Percentiles rank a stretch among this genome's conserved stretches.
Evolutionary conservation across 1,284 basidiomycete species (phyloP).

Genomic region (Austropuccinia psidii): DNA sequence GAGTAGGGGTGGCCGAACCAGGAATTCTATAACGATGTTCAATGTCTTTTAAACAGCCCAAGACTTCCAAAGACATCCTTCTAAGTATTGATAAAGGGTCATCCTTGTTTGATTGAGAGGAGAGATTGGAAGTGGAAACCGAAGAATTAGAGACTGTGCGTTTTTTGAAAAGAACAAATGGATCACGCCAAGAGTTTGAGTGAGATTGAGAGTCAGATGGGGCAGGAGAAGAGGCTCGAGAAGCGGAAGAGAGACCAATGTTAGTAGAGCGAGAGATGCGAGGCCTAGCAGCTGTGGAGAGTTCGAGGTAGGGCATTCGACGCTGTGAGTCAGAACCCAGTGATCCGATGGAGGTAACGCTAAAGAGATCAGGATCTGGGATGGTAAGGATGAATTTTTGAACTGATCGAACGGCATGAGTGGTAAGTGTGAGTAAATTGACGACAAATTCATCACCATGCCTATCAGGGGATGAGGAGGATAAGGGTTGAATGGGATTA

Average conservation of each 20-base stretch:
- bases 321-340: slow-evolving; percentile 35
- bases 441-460: slow-evolving; percentile 19
- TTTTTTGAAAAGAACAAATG: slow-evolving; percentile 32
- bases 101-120: background rate
- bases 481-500: background rate
- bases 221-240: slow-evolving; percentile 35
- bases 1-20: slow-evolving; percentile 45
- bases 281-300: slow-evolving; percentile 32
- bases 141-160: background rate
- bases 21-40: slow-evolving; percentile 44
- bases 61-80: slow-evolving; percentile 64
- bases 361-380: slow-evolving; percentile 52
- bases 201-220: background rate
- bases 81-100: slow-evolving; percentile 63
- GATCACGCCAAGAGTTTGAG: background rate
- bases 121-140: background rate
- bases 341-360: slow-evolving; percentile 7
- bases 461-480: background rate
- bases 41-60: slow-evolving; percentile 60
- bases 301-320: slow-evolving; percentile 51
- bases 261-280: slow-evolving; percentile 6
- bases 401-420: slow-evolving; percentile 65
- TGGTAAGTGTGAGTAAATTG: slow-evolving; percentile 61
- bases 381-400: slow-evolving; percentile 70
- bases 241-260: background rate